Evolutionary conservation across 2,329 filamentous ascomycete genomes (phyloP), one percentile per base, ranked within the genome.

Genomic region (Monilinia polystroma): DNA sequence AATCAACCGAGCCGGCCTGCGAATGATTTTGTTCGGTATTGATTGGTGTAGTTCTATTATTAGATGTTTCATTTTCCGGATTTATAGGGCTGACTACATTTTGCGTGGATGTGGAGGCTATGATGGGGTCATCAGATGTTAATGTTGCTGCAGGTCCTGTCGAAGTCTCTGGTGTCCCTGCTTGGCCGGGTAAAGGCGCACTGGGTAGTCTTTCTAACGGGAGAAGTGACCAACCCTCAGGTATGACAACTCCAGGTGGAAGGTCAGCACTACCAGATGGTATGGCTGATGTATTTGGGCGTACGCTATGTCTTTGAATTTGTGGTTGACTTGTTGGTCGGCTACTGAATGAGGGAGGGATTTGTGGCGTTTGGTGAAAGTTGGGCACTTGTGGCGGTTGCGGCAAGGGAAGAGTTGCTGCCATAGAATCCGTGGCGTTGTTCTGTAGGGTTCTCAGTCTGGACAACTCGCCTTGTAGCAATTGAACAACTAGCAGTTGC

Each of bases 401-500:
- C 43, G 75, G 72, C 38, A 77, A 67, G 68, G 74, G 72, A 38
- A 72, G 67, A 57, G 76, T 69, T 59, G 68, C 66, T 57, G 70
- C 69, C 57, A 69, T 62, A 35, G 70, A 67, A 60, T 73, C 73
- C 49, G 47, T 38, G 53, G 57, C 67, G 62, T 70, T 72, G 59
- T 68, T 70, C 66, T 72, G 76, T 70, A 68, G 75, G 32, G 66
- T 66, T 60, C 89, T 87, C 64, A 93, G 80, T 68, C 89, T 84
- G 45, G 85, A 81, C 60, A 95, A 77, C 75, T 95, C 91, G 26
- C 80, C 79, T 68, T 90, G 84, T 68, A 95, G 80, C 20, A 87
- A 79, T 63, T 88, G 84, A n/a, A 93, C 80, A n/a, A 85, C 79
- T 58, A 87, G 83, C 5, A 93, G 76, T 75, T 95, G 90, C 45